Evolutionary conservation across 768 basidiomycete genomes (phyloP).

Genomic region (Tylopilus sp.): DNA sequence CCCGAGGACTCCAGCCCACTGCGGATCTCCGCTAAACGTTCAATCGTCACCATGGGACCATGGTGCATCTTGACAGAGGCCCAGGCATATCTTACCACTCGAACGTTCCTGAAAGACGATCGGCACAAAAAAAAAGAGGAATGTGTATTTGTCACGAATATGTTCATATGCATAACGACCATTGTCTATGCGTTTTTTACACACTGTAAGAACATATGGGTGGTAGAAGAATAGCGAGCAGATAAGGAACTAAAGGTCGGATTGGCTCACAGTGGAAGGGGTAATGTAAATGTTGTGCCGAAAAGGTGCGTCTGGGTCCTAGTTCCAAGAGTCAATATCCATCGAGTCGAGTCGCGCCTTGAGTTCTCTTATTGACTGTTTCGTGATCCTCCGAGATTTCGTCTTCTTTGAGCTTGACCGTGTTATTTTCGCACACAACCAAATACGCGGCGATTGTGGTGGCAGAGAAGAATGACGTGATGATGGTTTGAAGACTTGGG

Average conservation of each 20-base stretch:
- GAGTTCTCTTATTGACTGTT: conserved; percentile 7
- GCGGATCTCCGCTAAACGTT: too few relatives aligned
- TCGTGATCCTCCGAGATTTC: conserved; percentile 7
- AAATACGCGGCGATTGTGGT: neutral
- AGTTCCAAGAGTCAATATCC: conserved; percentile 12
- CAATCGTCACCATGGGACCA: too few relatives aligned
- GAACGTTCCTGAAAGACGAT: too few relatives aligned
- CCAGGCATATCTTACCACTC: too few relatives aligned
- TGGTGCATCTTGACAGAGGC: too few relatives aligned
- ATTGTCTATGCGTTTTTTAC: too few relatives aligned
- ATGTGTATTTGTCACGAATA: too few relatives aligned
- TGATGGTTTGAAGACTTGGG: neutral
- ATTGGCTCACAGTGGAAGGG: neutral
- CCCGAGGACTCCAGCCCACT: too few relatives aligned
- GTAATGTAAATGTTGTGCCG: neutral
- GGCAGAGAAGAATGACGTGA: neutral
- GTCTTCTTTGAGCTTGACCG: conserved; percentile 5
- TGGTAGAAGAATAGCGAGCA: neutral
- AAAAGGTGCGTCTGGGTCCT: neutral
- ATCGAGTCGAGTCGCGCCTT: conserved; percentile 9
- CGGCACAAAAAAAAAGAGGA: too few relatives aligned
- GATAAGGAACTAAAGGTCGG: too few relatives aligned
- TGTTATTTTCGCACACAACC: conserved; percentile 22
- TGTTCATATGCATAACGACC: too few relatives aligned
- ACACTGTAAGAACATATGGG: too few relatives aligned